Conservation (phyloP, 805 yeast species). For the Brettanomyces custersianus region DNA sequence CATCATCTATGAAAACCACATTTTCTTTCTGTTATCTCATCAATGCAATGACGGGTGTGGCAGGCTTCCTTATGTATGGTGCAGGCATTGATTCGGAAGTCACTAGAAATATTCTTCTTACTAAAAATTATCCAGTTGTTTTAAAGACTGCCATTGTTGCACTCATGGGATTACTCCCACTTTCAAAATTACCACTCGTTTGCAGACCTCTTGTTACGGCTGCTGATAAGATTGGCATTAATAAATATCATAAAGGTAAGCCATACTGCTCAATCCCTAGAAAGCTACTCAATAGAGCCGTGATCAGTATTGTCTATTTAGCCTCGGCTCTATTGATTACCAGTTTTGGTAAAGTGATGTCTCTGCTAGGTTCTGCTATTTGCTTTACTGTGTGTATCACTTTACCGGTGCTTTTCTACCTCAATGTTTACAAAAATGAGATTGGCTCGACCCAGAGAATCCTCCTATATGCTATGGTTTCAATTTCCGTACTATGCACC, state of each 20-base stretch:
- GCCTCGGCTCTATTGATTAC: constrained; percentile 57
- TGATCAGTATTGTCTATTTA: constrained; percentile 51
- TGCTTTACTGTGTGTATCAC: constrained; percentile 76
- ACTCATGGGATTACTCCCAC: constrained; percentile 71
- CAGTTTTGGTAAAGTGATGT: constrained; percentile 73
- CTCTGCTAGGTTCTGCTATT: constrained; percentile 72
- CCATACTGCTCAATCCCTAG: constrained; percentile 3
- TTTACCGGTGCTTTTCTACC: constrained; percentile 66
- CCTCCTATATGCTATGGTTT: constrained; percentile 34
- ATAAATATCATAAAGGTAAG: neutral
- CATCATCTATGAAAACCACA: constrained; percentile 44
- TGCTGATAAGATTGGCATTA: neutral
- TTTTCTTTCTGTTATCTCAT: constrained; percentile 52
- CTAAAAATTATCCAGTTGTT: constrained; percentile 40
- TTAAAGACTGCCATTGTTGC: constrained; percentile 44
- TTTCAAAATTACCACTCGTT: constrained; percentile 77
- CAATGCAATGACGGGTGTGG: constrained; percentile 53
- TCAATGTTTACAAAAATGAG: constrained; percentile 40
- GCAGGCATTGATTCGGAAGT: constrained; percentile 39
- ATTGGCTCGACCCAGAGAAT: constrained; percentile 31
- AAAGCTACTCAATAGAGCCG: constrained; percentile 25
- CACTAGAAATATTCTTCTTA: constrained; percentile 35
- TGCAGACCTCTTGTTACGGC: constrained; percentile 77
- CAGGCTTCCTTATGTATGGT: constrained; percentile 61
- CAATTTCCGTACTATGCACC: constrained; percentile 39